Evolutionary conservation across 805 yeast genomes (phyloP).

Genomic region (Saccharomycopsis lassenensis): DNA sequence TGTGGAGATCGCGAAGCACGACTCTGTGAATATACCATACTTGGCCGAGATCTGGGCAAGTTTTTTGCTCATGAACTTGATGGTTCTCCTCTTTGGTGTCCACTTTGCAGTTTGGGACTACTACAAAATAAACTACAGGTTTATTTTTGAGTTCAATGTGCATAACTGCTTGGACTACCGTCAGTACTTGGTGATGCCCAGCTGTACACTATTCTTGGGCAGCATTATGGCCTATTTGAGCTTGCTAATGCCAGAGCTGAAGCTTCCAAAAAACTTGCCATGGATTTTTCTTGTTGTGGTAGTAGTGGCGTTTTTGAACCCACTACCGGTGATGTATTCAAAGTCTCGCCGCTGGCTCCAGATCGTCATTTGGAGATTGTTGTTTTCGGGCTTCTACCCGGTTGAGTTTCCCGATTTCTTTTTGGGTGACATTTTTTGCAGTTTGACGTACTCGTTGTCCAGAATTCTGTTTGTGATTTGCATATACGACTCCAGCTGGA

Average conservation of each 20-base stretch:
- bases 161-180: constrained; percentile 53
- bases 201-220: constrained; percentile 43
- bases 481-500: constrained; percentile 60
- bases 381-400: constrained; percentile 80
- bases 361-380: constrained; percentile 56
- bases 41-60: constrained; percentile 91
- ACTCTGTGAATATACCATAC: constrained; percentile 23
- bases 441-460: constrained; percentile 79
- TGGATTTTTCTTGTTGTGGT: constrained; percentile 57
- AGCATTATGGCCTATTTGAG: constrained; percentile 67
- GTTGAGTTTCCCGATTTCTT: constrained; percentile 94
- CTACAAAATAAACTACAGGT: constrained; percentile 76
- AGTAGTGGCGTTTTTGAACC: constrained; percentile 42
- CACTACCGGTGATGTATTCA: constrained; percentile 44
- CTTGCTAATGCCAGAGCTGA: constrained; percentile 34
- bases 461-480: constrained; percentile 82
- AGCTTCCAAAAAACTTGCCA: constrained; percentile 66
- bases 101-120: constrained; percentile 65
- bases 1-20: constrained; percentile 34
- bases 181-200: constrained; percentile 56
- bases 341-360: constrained; percentile 73
- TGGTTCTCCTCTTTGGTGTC: constrained; percentile 51
- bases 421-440: constrained; percentile 82
- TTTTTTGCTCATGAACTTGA: constrained; percentile 54
- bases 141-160: constrained; percentile 80